phyloP scores from a whole-genome alignment of 306 rosid species.

The Rosa chinensis region DNA sequence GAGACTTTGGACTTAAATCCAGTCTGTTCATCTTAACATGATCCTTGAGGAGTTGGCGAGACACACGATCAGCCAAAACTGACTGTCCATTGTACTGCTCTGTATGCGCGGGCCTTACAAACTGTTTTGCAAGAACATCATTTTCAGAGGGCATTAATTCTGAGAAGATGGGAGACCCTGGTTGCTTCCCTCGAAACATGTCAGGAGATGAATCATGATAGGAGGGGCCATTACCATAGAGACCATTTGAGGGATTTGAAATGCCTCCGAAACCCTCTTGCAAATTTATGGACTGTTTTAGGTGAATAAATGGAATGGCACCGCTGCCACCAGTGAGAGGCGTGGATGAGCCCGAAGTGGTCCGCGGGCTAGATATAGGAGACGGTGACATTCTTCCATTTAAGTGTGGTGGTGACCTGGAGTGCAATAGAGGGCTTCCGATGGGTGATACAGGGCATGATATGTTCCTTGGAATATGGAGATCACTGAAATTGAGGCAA shows the following conservation, averaged over 20 bases:
- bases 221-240: conserved; percentile 44
- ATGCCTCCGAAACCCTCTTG: conserved; percentile 76
- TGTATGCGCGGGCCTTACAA: conserved; percentile 41
- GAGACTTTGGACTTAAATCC: conserved; percentile 68
- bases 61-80: conserved; percentile 89
- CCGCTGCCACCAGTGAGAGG: conserved; percentile 84
- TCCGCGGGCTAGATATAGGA: conserved; percentile 94
- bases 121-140: conserved; percentile 59
- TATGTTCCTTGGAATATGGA: conserved; percentile 71
- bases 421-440: conserved; percentile 94
- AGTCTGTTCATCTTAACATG: conserved; percentile 59
- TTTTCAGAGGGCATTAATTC: conserved; percentile 62
- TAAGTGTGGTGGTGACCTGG: conserved; percentile 87
- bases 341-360: conserved; percentile 89
- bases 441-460: conserved; percentile 98
- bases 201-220: conserved; percentile 69
- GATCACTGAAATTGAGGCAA: conserved; percentile 62
- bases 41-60: conserved; percentile 74
- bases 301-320: conserved; percentile 70
- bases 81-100: conserved; percentile 76
- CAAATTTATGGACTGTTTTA: conserved; percentile 57
- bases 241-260: conserved; percentile 60
- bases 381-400: conserved; percentile 94
- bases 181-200: conserved; percentile 76
- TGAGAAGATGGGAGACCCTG: conserved; percentile 62